Evolutionary conservation across 768 basidiomycete genomes (phyloP).

Genomic region (Pulveroboletus sp.): DNA sequence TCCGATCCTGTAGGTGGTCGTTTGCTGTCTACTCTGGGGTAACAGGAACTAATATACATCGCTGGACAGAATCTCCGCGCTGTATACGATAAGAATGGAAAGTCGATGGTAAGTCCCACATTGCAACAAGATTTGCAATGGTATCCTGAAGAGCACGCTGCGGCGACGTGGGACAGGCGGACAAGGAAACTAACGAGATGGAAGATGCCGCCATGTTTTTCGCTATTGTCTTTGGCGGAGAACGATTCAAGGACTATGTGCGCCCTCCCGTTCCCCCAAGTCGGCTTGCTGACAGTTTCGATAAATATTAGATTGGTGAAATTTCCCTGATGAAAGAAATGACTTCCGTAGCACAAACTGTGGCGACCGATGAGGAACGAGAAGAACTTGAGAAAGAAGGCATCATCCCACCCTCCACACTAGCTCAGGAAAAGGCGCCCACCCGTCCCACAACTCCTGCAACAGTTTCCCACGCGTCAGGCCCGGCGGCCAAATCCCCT

Average conservation of each 20-base stretch:
- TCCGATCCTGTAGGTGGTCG: conserved; percentile 63
- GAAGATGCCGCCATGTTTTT: conserved; percentile 95
- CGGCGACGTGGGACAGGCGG: conserved; percentile 39
- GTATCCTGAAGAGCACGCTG: conserved; percentile 1
- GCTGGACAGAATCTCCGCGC: conserved; percentile 66
- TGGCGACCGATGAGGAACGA: conserved; percentile 91
- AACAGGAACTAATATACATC: conserved; percentile 7
- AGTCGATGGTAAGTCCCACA: conserved; percentile 60
- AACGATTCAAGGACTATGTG: conserved; percentile 85
- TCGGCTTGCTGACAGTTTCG: not conserved
- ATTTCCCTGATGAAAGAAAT: conserved; percentile 94
- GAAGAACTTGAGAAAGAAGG: conserved; percentile 77
- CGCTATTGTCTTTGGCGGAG: conserved; percentile 92
- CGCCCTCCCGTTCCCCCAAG: conserved; percentile 29
- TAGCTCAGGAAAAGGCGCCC: conserved; percentile 10
- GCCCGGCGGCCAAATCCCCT: conserved; percentile 3
- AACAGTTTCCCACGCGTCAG: conserved; percentile 5
- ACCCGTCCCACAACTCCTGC: conserved; percentile 19
- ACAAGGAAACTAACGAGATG: conserved; percentile 79
- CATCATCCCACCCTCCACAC: conserved; percentile 29
- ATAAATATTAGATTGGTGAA: conserved; percentile 76
- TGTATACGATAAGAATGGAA: conserved; percentile 95
- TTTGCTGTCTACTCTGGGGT: conserved; percentile 12
- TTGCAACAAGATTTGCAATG: conserved; percentile 6
- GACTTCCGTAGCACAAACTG: conserved; percentile 76